Evolutionary conservation across 352 stramenopile genomes (phyloP).

Genomic region (Phytophthora sansomeana): DNA sequence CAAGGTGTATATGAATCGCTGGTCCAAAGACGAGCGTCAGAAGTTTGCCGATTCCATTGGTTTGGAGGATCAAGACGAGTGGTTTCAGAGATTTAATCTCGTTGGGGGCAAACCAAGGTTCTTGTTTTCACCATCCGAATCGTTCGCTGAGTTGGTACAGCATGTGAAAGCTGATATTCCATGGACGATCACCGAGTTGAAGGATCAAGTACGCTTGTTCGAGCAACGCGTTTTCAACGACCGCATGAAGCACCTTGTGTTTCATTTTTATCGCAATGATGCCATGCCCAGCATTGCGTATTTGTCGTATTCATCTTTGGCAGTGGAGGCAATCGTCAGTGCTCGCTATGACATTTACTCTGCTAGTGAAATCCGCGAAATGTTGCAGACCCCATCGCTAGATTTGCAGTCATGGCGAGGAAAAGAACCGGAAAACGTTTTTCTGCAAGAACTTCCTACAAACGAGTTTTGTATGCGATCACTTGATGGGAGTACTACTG

Average conservation of each 20-base stretch:
- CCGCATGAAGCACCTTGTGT: conserved; percentile 16
- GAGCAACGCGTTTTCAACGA: conserved; percentile 8
- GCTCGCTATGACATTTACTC: conserved; percentile 1
- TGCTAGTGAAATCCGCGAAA: neutral
- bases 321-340: conserved; percentile 14
- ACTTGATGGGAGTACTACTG: too few relatives aligned
- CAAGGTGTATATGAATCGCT: conserved; percentile 41
- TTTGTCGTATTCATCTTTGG: conserved; percentile 21
- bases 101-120: conserved; percentile 37
- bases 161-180: conserved; percentile 8
- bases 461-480: conserved; percentile 11
- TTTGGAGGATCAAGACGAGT: conserved; percentile 26
- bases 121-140: conserved; percentile 25
- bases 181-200: neutral
- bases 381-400: conserved; percentile 7
- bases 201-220: conserved; percentile 9
- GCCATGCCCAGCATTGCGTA: neutral
- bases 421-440: conserved; percentile 10
- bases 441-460: conserved; percentile 15
- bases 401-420: conserved; percentile 19
- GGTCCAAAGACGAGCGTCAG: conserved; percentile 33
- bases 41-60: conserved; percentile 19
- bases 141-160: conserved; percentile 13
- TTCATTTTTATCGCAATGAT: conserved; percentile 13
- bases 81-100: conserved; percentile 29